Evolutionary conservation across 1,284 basidiomycete species (phyloP), one percentile per base, ranked within the genome.

Genomic region (Leccinum angustisporum): DNA sequence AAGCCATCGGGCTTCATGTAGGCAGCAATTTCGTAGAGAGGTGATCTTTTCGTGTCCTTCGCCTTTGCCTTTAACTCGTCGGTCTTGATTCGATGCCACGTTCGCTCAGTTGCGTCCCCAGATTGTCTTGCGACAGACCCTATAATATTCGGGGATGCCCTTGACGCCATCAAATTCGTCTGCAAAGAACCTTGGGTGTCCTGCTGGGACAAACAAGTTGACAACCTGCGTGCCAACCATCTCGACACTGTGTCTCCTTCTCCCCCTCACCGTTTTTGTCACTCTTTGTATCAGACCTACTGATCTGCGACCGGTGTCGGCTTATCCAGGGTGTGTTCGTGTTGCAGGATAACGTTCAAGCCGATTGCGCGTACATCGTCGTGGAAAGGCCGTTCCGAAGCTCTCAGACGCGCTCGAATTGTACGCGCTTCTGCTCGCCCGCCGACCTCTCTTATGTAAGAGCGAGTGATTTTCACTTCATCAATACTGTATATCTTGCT

Each of bases 181-280:
- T 98, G 95, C 80, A 98, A 98, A 73, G 95, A 98, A 65, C 79
- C 97, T n/a, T 95, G 94, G 94, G 81, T 83, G 0, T 83, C 87
- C 4, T 88, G 87, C 60, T 95, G 91, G 91, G 91, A 94, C 61
- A 96, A 97, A 72, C 96, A 97, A 75, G 94, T 97, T 1, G 95
- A 98, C 73, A 97, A 97, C 73, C 78, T 98, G 54, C 85, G 95
- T 54, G 98, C 95, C 9, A 98, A 98, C 74, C 95, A 97, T 76
- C 80, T 94, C 57, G 94, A n/a, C n/a, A n/a, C n/a, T 94, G 71
- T 27, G 80, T 74, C 31, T 5, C n/a, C 27, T 30, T 25, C n/a
- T 31, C 9, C 7, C 25, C 2, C 53, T 25, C 25, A 16, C 50
- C 31, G 10, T 31, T 21, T 34, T 9, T 25, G 8, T 34, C 33